Evolutionary conservation across 805 yeast genomes (phyloP).

Genomic region (Cyberlindnera sargentensis): DNA sequence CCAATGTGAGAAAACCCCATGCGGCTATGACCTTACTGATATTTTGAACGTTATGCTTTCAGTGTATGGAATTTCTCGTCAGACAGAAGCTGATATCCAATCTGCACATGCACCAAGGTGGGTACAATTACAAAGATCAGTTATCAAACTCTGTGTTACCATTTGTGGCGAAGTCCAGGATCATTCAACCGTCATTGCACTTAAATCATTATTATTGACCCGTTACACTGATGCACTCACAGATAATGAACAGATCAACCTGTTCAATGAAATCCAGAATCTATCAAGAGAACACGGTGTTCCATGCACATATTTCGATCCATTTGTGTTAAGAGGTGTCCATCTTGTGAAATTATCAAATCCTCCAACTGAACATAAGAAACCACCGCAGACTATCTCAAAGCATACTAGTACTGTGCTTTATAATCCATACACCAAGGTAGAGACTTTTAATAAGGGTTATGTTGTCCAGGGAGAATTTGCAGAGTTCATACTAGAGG

Average conservation of each 20-base stretch:
- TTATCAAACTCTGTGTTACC: constrained; percentile 43
- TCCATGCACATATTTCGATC: constrained; percentile 62
- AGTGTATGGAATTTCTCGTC: constrained; percentile 46
- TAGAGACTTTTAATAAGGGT: constrained; percentile 17
- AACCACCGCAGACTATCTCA: constrained; percentile 4
- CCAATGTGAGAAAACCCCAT: not conserved
- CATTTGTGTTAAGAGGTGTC: constrained; percentile 49
- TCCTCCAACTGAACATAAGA: constrained; percentile 16
- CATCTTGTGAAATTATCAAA: constrained; percentile 26
- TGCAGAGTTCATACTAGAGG: constrained; percentile 44
- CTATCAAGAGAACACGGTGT: constrained; percentile 21
- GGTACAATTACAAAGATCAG: constrained; percentile 49
- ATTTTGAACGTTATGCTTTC: constrained; percentile 43
- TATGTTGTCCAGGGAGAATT: constrained; percentile 56
- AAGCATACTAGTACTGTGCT: constrained; percentile 33
- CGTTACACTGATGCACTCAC: constrained; percentile 49
- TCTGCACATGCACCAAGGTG: constrained; percentile 36
- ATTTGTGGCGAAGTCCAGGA: constrained; percentile 49
- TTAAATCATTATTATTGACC: constrained; percentile 49
- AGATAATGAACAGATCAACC: constrained; percentile 47
- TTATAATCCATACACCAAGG: constrained; percentile 50
- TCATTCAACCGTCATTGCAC: constrained; percentile 33
- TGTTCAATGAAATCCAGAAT: constrained; percentile 29
- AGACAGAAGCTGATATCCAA: constrained; percentile 25
- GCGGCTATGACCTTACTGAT: constrained; percentile 28